Conservation (phyloP, 2,329 filamentous ascomycete genomes). For the Trichoderma koningiopsis region DNA sequence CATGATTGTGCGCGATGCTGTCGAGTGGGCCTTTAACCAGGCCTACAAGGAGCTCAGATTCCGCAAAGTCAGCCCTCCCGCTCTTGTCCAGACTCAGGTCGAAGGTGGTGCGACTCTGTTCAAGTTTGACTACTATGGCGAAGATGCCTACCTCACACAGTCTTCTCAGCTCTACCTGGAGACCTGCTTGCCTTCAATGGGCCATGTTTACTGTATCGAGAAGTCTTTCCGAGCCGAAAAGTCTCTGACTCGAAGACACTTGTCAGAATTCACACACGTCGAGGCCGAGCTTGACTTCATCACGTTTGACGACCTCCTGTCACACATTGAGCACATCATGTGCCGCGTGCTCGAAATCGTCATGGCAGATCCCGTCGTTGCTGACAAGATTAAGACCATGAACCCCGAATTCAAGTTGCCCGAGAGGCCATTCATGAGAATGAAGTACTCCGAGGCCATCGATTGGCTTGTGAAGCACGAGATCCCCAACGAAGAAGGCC, state of each 20-base stretch:
- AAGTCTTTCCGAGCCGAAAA: conserved; percentile 99
- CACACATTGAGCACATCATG: conserved; percentile 83
- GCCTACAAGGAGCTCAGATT: conserved; percentile 76
- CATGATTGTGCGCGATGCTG: conserved; percentile 81
- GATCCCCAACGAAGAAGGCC: conserved; percentile 89
- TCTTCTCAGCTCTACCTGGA: conserved; percentile 97
- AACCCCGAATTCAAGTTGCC: conserved; percentile 90
- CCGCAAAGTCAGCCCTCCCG: conserved; percentile 84
- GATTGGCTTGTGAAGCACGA: conserved; percentile 89
- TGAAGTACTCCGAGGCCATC: conserved; percentile 93
- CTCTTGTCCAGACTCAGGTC: conserved; percentile 92
- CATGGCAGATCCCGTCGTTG: conserved; percentile 71
- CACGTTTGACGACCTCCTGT: conserved; percentile 83
- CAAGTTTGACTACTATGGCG: conserved; percentile 84
- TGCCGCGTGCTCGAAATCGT: conserved; percentile 81
- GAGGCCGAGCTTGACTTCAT: conserved; percentile 98
- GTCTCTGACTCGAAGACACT: conserved; percentile 87
- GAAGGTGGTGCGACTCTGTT: conserved; percentile 93
- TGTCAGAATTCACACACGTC: conserved; percentile 95
- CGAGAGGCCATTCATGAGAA: conserved; percentile 84
- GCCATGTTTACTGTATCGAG: conserved; percentile 96
- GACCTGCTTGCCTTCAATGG: conserved; percentile 85
- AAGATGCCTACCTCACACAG: conserved; percentile 91
- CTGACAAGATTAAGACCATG: conserved; percentile 75
- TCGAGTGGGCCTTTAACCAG: conserved; percentile 78